Evolutionary conservation across 164 flowering plant species (phyloP), one percentile per base, ranked within the genome.

Genomic region (Aristolochia contorta): DNA sequence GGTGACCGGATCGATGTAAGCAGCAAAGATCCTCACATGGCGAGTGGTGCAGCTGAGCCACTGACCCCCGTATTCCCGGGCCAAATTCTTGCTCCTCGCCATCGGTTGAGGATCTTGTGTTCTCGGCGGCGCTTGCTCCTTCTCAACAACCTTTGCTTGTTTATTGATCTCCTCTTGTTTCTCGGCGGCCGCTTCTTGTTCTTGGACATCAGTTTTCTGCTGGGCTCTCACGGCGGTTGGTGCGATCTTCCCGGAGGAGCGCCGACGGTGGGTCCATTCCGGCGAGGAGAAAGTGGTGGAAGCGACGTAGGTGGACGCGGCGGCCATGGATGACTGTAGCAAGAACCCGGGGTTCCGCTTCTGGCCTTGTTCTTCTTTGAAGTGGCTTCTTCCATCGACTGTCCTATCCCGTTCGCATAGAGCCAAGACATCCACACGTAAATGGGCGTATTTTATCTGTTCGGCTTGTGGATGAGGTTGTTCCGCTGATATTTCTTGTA

Each of bases 1-100:
- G 9, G 97, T 87, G 21, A 73, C 84, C 0, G 95, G 97, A 61
- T 90, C 93, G 20, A 87, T 78, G 55, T 86, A 90, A 0, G 97
- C 91, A 0, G 97, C 91, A 46, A 73, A 87, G 59, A 90, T 90
- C 69, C 97, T 71, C 0, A 90, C 95, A 61, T 85, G 97, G 21
- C 97, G 67, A 0, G 95, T 87, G 14, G 67, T 69, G 45, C 89
- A 76, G 74, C 97, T 85, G 0, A 85, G 87, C 95, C 95, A 90
- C 57, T 87, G 82, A 1, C 97, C 89, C 19, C 95, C 95, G 60
- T 79, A 80, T 60, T 85, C 93, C 59, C 77, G 70, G 48, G 74
- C 58, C 82, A 87, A 73, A 77, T 80, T 83, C 78, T 77, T 91
- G 85, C 84, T 87, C 80, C 75, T 71, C 19, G 69, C 53, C 43